These are phyloP conservation scores for Mariannaea elegans DNA, from an alignment of 2,329 filamentous ascomycete species.

Conservation along the genomic window DNA sequence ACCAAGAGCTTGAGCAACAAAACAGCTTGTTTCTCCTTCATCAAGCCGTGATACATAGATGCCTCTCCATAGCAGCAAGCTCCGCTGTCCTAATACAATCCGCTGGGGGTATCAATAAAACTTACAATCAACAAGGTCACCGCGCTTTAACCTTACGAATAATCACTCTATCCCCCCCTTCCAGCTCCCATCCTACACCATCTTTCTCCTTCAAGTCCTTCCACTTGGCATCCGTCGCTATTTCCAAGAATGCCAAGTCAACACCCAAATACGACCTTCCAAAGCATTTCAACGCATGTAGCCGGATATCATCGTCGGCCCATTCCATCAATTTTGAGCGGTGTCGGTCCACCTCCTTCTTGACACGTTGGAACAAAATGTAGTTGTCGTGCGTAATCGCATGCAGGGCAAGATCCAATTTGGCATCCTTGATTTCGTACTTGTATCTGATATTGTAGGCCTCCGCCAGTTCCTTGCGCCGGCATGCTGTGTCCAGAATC, in stretches of 20 bases:
- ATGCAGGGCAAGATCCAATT: slow-evolving; percentile 73
- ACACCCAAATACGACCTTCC: slow-evolving; percentile 82
- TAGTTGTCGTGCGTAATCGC: slow-evolving; percentile 86
- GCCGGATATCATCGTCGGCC: slow-evolving; percentile 77
- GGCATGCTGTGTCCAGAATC: slow-evolving; percentile 88
- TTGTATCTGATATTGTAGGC: slow-evolving; percentile 73
- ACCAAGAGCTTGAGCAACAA: neutral
- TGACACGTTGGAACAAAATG: slow-evolving; percentile 77
- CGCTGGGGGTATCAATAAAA: slow-evolving; percentile 17
- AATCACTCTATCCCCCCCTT: slow-evolving; percentile 76
- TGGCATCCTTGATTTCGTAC: slow-evolving; percentile 71
- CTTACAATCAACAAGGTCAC: slow-evolving; percentile 34
- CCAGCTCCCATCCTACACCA: slow-evolving; percentile 86
- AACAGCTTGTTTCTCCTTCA: too few species aligned
- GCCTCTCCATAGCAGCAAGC: neutral
- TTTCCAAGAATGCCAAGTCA: slow-evolving; percentile 74
- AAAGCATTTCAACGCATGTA: slow-evolving; percentile 86
- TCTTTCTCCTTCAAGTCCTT: slow-evolving; percentile 71
- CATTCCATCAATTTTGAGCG: slow-evolving; percentile 82
- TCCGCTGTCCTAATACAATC: slow-evolving; percentile 11
- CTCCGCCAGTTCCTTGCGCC: slow-evolving; percentile 76
- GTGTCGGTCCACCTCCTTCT: slow-evolving; percentile 80
- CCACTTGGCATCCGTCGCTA: slow-evolving; percentile 76
- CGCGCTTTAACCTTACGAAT: slow-evolving; percentile 69
- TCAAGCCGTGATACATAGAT: slow-evolving; percentile 1